Base-by-base conservation (phyloP, 768 basidiomycete species). In the Hericium rajendrae region DNA sequence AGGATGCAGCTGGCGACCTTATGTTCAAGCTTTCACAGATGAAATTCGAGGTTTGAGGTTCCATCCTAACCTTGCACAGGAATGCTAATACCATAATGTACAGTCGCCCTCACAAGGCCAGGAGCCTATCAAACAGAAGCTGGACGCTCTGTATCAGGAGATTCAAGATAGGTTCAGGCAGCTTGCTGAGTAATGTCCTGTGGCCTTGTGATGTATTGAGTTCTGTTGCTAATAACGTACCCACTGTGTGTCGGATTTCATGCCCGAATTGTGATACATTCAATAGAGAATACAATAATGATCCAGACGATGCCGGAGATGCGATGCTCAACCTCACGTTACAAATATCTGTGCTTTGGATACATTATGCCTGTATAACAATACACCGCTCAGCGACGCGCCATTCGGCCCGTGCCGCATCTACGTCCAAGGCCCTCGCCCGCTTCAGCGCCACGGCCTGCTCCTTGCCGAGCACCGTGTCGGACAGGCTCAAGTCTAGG, bases 21-120 rank as follows among this genome's bases (percentile, higher is more conserved):
- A 89, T 94, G 82, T 98, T 87, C 78, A 92, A 94, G 71, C 83
- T 99, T n/a, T 95, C 93, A 49, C 94, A 98, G 72, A 94, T 95
- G 93, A 98, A 97, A 71, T 97, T 97, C 68, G 93, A 97, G 85
- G 93, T 92, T 65, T 51, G 82, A 62, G 11, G 38, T 37, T 32
- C 9, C 37, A 32, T 26, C 51, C 49, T 48, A 48, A 13, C 51
- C 38, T 18, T 39, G 15, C 48, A 26, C 38, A 26, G 51, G 43
- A 6, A 51, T 50, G 38, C 12, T 43, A 63, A 12, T 26, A 26
- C 26, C 32, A 51, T 8, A 51, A 49, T 50, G 58, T 20, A 18
- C 66, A 94, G 90, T 89, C 88, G 22, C 97, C 97, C 16, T 91
- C 92, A 8, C 86, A 93, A 75, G 92, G 93, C 40, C 80, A 94